These are phyloP conservation scores for Candida anutae DNA, from an alignment of 1,139 yeast genomes.

Conservation along the genomic window DNA sequence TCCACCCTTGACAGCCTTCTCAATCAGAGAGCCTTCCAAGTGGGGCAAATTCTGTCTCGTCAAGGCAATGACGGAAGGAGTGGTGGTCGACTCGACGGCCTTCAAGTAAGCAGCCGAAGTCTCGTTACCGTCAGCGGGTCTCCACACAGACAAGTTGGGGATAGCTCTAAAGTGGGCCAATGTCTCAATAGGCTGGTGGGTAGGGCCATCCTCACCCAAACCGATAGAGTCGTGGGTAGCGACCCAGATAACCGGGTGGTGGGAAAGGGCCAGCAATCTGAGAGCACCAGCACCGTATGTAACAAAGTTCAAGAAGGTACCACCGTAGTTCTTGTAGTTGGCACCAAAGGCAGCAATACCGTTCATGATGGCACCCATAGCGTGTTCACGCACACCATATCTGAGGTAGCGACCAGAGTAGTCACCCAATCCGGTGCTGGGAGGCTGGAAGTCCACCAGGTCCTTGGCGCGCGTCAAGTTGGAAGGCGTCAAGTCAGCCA, in stretches of 20 bases:
- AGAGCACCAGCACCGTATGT: conserved; percentile 98
- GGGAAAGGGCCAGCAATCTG: conserved; percentile 89
- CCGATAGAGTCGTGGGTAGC: conserved; percentile 99
- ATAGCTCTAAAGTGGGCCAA: conserved; percentile 95
- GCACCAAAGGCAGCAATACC: conserved; percentile 97
- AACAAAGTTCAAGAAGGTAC: conserved; percentile 97
- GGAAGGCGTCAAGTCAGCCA: conserved; percentile 97
- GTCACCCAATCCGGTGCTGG: conserved; percentile 72
- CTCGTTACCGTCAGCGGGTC: conserved; percentile 99
- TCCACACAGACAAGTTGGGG: conserved; percentile 95
- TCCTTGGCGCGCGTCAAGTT: conserved; percentile 87
- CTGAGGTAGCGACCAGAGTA: conserved; percentile 92
- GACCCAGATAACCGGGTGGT: conserved; percentile 92
- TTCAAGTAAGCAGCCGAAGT: conserved; percentile 91
- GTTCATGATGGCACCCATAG: conserved; percentile 98
- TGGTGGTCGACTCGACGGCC: conserved; percentile 61
- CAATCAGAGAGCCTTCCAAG: conserved; percentile 86
- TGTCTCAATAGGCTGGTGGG: conserved; percentile 99
- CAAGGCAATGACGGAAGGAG: conserved; percentile 87
- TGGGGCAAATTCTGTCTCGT: conserved; percentile 98
- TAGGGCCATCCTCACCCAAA: conserved; percentile 99
- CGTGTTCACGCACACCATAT: conserved; percentile 99
- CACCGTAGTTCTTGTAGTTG: conserved; percentile 89
- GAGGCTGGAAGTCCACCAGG: conserved; percentile 92
- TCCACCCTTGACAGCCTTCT: conserved; percentile 94